A percentile compares a stretch with the other conserved stretches of the same genome.
Conservation (phyloP, 1,139 yeast species). For the Saccharomyces hybrid region DNA sequence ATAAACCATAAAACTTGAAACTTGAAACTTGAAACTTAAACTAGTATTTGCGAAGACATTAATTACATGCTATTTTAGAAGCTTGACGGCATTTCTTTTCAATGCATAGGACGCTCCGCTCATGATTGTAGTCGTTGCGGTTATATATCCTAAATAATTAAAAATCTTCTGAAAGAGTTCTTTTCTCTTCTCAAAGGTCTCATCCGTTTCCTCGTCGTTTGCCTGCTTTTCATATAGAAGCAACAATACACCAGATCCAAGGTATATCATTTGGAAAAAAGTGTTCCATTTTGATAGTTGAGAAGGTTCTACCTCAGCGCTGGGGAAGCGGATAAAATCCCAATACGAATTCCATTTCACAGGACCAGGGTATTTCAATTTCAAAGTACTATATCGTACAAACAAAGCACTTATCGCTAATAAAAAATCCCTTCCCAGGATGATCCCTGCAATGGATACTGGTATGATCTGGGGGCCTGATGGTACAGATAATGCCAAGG, state of each 20-base stretch:
- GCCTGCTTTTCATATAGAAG: slow-evolving; percentile 11
- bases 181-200: slow-evolving; percentile 13
- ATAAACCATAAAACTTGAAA: background rate
- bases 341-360: slow-evolving; percentile 57
- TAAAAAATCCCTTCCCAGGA: slow-evolving; percentile 77
- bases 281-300: slow-evolving; percentile 81
- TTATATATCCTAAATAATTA: slow-evolving; percentile 45
- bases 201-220: slow-evolving; percentile 4
- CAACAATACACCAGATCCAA: slow-evolving; percentile 65
- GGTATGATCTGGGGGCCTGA: slow-evolving; percentile 55
- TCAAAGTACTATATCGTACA: slow-evolving; percentile 65
- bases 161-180: slow-evolving; percentile 11
- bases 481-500: slow-evolving; percentile 58
- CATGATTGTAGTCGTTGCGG: slow-evolving; percentile 66
- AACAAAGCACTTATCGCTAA: slow-evolving; percentile 70
- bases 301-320: slow-evolving; percentile 86
- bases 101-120: slow-evolving; percentile 76
- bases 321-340: slow-evolving; percentile 64
- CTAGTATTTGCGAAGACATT: background rate
- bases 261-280: slow-evolving; percentile 81
- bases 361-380: slow-evolving; percentile 46
- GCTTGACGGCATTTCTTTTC: slow-evolving; percentile 57
- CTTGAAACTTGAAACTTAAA: background rate
- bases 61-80: slow-evolving; percentile 23
- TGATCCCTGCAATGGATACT: slow-evolving; percentile 55